Conservation (phyloP, 352 stramenopile species). For the Phytophthora tubulina region DNA sequence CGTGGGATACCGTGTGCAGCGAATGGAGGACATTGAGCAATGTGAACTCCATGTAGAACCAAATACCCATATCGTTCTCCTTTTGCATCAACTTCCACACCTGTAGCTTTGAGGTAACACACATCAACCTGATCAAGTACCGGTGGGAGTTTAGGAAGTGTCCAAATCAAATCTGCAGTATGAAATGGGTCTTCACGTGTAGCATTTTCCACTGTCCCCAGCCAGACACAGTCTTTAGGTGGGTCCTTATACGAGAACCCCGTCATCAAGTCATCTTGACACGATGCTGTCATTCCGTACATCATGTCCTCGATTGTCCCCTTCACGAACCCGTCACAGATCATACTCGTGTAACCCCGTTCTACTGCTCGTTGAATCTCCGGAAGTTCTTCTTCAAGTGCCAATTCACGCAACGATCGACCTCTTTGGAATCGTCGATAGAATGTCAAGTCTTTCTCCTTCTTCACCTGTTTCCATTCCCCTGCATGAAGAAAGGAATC, state of each 20-base stretch:
- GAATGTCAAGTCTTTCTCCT: constrained; percentile 49
- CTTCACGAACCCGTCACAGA: constrained; percentile 43
- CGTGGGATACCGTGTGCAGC: constrained; percentile 34
- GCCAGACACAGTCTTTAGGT: constrained; percentile 51
- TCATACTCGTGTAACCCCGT: constrained; percentile 40
- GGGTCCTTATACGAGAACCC: constrained; percentile 46
- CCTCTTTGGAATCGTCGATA: constrained; percentile 48
- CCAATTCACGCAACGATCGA: constrained; percentile 39
- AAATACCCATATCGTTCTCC: constrained; percentile 56
- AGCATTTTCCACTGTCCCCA: constrained; percentile 40
- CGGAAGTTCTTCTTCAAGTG: constrained; percentile 37
- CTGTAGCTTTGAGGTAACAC: constrained; percentile 52
- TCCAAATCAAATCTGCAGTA: constrained; percentile 47
- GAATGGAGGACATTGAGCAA: constrained; percentile 49
- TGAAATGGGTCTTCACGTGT: constrained; percentile 49
- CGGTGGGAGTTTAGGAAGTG: constrained; percentile 36
- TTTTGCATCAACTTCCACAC: constrained; percentile 37
- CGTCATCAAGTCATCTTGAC: constrained; percentile 48
- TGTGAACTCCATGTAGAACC: constrained; percentile 50
- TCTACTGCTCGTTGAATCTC: constrained; percentile 41
- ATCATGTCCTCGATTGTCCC: constrained; percentile 55
- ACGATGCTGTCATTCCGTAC: constrained; percentile 48
- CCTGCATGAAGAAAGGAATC: constrained; percentile 45
- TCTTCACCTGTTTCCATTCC: constrained; percentile 61
- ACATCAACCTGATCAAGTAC: constrained; percentile 47